Evolutionary conservation across 2,329 filamentous ascomycete species (phyloP), one percentile per base, ranked within the genome.

Genomic region (Talaromyces sp.): DNA sequence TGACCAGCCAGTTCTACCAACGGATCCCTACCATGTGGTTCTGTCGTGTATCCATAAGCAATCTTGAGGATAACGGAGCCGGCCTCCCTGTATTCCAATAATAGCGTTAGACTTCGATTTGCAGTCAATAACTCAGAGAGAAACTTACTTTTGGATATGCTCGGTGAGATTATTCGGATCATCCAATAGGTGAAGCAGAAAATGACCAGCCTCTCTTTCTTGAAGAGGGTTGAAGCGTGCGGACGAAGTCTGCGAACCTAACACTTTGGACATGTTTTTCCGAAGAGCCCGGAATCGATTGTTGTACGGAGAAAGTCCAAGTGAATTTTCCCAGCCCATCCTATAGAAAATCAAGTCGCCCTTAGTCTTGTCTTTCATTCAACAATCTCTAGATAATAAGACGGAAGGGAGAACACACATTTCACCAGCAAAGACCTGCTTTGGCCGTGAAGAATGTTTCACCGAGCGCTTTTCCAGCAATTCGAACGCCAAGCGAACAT

Each of bases 41-140:
- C 78, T 25, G 78, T 73, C 0, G 73, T 82, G 67, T 85, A 85
- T 5, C 81, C 81, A 68, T 82, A 82, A 3, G 74, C 70, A n/a
- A 80, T 76, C 47, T 80, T 79, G n/a, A 83, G 67, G 29, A 82
- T 80, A 13, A 81, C 68, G 0, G 75, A 75, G 0, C 77, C 80
- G 0, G 78, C 76, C 49, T 77, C 72, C n/a, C 76, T 81, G 27
- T 27, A 53, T 58, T 56, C 36, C 62, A 36, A 34, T 15, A 34
- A 10, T 51, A 5, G 15, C 2, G 8, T 58, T 58, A 56, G 51
- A 34, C 25, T 2, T 43, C 34, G 17, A 61, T 6, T 61, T 11
- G 22, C 22, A 7, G 2, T 22, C 13, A 49, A 29, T 31, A 17
- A 59, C 2, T 7, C 4, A 29, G 1, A 22, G 40, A 17, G n/a